Evolutionary conservation across 257 asterid species (phyloP).

Genomic region (Scutellaria galericulata): DNA sequence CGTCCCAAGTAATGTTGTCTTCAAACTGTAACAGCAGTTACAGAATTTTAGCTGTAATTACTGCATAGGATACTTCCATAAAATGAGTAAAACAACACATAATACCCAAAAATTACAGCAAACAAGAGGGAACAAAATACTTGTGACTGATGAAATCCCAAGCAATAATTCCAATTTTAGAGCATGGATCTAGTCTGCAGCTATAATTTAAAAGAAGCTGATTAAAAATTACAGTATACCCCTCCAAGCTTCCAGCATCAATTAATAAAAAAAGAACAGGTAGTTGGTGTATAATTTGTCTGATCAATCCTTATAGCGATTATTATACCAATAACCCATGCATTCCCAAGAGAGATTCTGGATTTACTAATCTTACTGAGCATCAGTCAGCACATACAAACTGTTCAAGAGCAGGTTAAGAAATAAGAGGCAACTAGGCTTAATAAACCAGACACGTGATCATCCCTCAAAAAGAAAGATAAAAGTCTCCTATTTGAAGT

Average conservation of each 20-base stretch:
- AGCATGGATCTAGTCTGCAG: not conserved
- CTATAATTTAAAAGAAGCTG: conserved; percentile 14
- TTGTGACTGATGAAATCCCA: not conserved
- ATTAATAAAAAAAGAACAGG: not conserved
- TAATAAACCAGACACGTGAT: not conserved
- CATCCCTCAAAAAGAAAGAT: not conserved
- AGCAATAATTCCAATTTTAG: conserved; percentile 9
- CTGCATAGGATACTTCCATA: conserved; percentile 51
- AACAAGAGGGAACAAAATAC: not conserved
- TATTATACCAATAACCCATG: conserved; percentile 5
- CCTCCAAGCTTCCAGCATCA: conserved; percentile 3
- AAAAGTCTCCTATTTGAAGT: not conserved
- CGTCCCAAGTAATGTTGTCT: conserved; percentile 70
- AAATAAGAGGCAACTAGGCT: conserved; percentile 9
- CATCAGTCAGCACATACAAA: not conserved
- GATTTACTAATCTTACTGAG: not conserved
- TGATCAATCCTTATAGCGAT: not conserved
- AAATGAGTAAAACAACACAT: conserved; percentile 36
- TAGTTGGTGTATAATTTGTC: conserved; percentile 6
- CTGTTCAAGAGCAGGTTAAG: not conserved
- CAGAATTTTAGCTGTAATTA: conserved; percentile 58
- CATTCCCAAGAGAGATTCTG: conserved; percentile 18
- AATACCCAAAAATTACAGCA: conserved; percentile 4
- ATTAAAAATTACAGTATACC: not conserved
- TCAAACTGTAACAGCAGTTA: conserved; percentile 75